Evolutionary conservation across 192 early-diverging fungal species (phyloP), one percentile per base, ranked within the genome.

Genomic region (Umbelopsis sp.): DNA sequence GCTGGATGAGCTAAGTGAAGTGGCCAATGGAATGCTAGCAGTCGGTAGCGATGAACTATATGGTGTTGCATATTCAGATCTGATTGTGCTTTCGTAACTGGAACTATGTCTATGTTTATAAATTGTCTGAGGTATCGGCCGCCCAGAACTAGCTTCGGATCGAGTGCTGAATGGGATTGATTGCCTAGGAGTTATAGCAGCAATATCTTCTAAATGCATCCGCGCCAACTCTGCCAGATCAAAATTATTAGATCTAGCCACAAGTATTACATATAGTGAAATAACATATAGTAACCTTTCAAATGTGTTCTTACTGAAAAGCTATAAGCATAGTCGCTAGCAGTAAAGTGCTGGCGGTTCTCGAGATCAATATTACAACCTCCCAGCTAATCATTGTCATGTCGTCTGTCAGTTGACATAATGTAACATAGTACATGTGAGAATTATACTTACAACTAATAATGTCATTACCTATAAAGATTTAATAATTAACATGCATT

Each of bases 321-420:
- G 50, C 73, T 78, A 17, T 71, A 78, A 3, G 77, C 77, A 70
- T 74, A 74, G 50, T 78, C 77, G 22, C 53, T 36, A 8, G 77
- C 69, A 21, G 72, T 74, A 26, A 74, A 71, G n/a, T 59, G 72
- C 0, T n/a, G 21, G n/a, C 47, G 65, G 31, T 78, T 78, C 56
- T 74, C 50, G 4, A 78, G 44, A 50, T 78, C 77, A 7, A 74
- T 69, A 49, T 78, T 73, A 32, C 77, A 78, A 36, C 72, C 72
- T 65, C 70, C 44, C 24, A 70, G 52, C 77, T 72, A 32, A 41
- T 11, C 16, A 47, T 34, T 20, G 21, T 21, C 22, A 22, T 7
- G 8, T 1, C 25, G 32, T 34, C 43, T 34, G 8, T 9, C 26
- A 11, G 2, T 45, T 25, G 14, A 14, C 1, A 8, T n/a, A 16